Conservation (phyloP, 2,329 filamentous ascomycete genomes). For the Penicillium sp. region DNA sequence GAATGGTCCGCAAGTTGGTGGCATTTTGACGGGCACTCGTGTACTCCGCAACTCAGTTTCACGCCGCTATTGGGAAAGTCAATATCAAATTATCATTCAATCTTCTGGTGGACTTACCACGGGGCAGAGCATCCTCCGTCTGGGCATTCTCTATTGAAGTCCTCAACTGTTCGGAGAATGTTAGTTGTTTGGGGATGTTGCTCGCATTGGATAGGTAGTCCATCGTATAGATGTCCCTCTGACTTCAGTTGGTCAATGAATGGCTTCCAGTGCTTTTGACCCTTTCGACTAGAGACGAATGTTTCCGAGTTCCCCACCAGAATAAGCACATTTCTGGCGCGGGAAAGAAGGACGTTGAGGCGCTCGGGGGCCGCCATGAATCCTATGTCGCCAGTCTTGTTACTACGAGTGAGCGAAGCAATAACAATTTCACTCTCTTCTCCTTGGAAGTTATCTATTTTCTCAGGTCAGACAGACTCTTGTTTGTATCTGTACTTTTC, state of each 20-base stretch:
- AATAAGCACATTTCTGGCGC: slow-evolving; percentile 65
- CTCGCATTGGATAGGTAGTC: slow-evolving; percentile 61
- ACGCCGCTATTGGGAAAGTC: slow-evolving; percentile 37
- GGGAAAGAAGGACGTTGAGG: slow-evolving; percentile 68
- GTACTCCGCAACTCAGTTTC: slow-evolving; percentile 57
- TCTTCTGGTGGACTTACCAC: slow-evolving; percentile 51
- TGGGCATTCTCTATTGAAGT: slow-evolving; percentile 64
- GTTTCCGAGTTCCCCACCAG: slow-evolving; percentile 69
- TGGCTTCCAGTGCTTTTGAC: slow-evolving; percentile 56
- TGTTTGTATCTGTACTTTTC: background rate
- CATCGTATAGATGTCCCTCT: slow-evolving; percentile 57
- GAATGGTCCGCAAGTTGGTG: slow-evolving; percentile 63
- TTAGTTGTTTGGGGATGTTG: slow-evolving; percentile 55
- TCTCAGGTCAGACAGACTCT: slow-evolving; percentile 1
- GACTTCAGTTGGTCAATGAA: slow-evolving; percentile 59
- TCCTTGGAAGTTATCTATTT: slow-evolving; percentile 72
- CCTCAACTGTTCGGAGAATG: slow-evolving; percentile 50
- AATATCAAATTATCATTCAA: background rate
- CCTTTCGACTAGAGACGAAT: slow-evolving; percentile 61
- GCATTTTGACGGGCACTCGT: slow-evolving; percentile 61
- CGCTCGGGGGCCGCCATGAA: slow-evolving; percentile 67
- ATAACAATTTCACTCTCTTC: slow-evolving; percentile 75
- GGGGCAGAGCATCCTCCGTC: slow-evolving; percentile 67
- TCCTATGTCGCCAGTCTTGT: slow-evolving; percentile 63
- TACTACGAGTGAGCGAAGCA: slow-evolving; percentile 66